Evolutionary conservation across 139 green algal species (phyloP).

Genomic region (Chlamydomonas urium): DNA sequence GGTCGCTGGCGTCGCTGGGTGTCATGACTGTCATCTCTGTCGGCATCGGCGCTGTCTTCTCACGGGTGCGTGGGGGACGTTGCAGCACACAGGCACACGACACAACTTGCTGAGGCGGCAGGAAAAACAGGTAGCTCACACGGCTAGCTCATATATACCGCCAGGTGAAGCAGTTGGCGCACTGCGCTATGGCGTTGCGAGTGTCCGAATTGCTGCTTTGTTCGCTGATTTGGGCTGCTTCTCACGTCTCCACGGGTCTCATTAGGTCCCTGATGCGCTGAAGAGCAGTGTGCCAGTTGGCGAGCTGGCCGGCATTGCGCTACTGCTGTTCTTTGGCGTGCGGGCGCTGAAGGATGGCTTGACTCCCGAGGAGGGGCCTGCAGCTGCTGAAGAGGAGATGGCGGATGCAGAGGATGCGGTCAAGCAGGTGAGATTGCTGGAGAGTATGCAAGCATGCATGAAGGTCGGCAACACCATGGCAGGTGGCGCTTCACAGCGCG

Average conservation of each 20-base stretch:
- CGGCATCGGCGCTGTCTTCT: conserved; percentile 66
- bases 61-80: no score
- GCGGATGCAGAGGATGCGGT: conserved; percentile 68
- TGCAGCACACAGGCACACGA: no score
- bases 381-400: conserved; percentile 56
- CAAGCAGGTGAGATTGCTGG: conserved; percentile 8
- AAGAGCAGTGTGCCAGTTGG: conserved; percentile 71
- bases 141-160: no score
- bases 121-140: no score
- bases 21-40: conserved; percentile 94
- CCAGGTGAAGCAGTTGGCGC: no score
- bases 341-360: conserved; percentile 56
- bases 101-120: no score
- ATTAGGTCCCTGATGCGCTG: conserved; percentile 66
- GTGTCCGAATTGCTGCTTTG: no score
- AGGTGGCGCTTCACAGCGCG: no score
- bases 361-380: background rate
- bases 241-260: background rate
- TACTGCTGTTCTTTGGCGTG: conserved; percentile 91
- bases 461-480: no score
- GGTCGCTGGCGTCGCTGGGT: conserved; percentile 55
- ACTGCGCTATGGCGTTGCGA: no score
- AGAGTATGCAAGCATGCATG: no score
- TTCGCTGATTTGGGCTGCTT: no score
- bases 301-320: conserved; percentile 75